Percentiles rank a stretch among this genome's conserved stretches.
Evolutionary conservation across 257 asterid genomes (phyloP).

Genomic region (Jasminum sambac): DNA sequence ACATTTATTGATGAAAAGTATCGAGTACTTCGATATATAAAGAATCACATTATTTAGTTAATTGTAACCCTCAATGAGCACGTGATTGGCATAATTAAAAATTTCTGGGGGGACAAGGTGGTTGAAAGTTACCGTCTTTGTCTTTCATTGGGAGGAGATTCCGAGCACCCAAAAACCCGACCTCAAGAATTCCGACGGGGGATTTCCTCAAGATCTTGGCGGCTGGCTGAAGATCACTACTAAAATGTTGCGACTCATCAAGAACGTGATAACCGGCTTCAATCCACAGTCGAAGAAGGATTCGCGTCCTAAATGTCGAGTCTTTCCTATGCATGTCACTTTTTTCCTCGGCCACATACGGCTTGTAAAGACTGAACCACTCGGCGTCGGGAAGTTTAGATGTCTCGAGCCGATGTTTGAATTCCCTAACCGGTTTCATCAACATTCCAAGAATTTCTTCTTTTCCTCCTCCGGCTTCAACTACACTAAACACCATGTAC

Average conservation of each 20-base stretch:
- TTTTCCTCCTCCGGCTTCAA: constrained; percentile 63
- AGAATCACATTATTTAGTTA: too few species aligned
- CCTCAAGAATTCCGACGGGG: constrained; percentile 74
- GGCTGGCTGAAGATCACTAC: constrained; percentile 91
- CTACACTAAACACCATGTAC: constrained; percentile 58
- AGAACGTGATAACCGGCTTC: constrained; percentile 91
- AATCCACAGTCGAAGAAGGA: constrained; percentile 55
- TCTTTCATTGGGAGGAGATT: constrained; percentile 75
- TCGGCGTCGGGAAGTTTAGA: constrained; percentile 58
- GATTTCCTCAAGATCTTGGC: constrained; percentile 65
- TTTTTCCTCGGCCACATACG: constrained; percentile 45
- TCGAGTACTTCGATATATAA: too few species aligned
- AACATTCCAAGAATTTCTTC: constrained; percentile 69
- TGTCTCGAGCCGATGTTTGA: constrained; percentile 50
- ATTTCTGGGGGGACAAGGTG: neutral
- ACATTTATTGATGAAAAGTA: too few species aligned
- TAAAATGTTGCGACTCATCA: constrained; percentile 83
- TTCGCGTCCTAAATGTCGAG: constrained; percentile 65
- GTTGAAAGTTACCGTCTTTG: constrained; percentile 44
- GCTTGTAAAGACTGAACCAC: constrained; percentile 70
- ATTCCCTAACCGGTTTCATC: constrained; percentile 54
- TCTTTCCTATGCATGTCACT: constrained; percentile 67
- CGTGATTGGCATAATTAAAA: neutral
- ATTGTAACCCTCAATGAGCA: too few species aligned
- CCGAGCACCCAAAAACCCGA: constrained; percentile 78